These are phyloP conservation scores for Cyclotella baltica DNA, from an alignment of 108 stramenopile genomes.

Conservation along the genomic window DNA sequence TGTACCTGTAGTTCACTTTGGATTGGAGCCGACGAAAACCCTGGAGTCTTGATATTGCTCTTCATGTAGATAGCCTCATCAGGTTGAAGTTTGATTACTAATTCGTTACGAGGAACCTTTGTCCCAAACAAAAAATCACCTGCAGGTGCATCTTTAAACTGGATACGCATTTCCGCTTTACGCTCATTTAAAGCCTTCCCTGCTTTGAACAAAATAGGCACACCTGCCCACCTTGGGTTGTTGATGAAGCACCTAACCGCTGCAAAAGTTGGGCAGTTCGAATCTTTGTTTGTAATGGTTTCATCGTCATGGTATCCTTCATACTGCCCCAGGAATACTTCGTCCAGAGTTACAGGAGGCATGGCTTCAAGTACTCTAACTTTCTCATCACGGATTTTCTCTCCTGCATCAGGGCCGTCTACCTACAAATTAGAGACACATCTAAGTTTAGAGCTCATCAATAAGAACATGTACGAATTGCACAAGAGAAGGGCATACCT, in stretches of 20 bases:
- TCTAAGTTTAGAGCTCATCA: background rate
- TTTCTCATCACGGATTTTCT: slow-evolving; percentile 94
- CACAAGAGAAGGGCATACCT: slow-evolving; percentile 35
- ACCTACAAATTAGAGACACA: slow-evolving; percentile 2
- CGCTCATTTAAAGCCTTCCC: slow-evolving; percentile 97
- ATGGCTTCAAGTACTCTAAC: slow-evolving; percentile 91
- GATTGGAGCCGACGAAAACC: slow-evolving; percentile 81
- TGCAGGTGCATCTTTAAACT: slow-evolving; percentile 92
- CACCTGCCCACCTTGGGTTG: slow-evolving; percentile 96
- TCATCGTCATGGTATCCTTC: slow-evolving; percentile 90
- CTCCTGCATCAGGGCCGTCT: slow-evolving; percentile 74
- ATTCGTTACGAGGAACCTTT: slow-evolving; percentile 89
- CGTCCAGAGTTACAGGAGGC: slow-evolving; percentile 74
- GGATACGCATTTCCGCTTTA: slow-evolving; percentile 96
- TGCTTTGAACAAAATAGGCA: slow-evolving; percentile 97
- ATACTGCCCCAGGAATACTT: slow-evolving; percentile 95
- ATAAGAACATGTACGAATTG: no score
- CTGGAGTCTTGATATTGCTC: slow-evolving; percentile 96
- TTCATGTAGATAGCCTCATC: slow-evolving; percentile 94
- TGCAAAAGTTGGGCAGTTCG: slow-evolving; percentile 95
- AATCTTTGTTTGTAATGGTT: slow-evolving; percentile 89
- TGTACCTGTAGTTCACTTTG: slow-evolving; percentile 94
- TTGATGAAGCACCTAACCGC: slow-evolving; percentile 84
- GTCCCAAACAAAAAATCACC: slow-evolving; percentile 68
- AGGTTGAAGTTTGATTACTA: slow-evolving; percentile 95